A percentile compares a stretch with the other conserved stretches of the same genome.
Conservation (phyloP, 768 basidiomycete genomes). For the Lactifluus piperatus region DNA sequence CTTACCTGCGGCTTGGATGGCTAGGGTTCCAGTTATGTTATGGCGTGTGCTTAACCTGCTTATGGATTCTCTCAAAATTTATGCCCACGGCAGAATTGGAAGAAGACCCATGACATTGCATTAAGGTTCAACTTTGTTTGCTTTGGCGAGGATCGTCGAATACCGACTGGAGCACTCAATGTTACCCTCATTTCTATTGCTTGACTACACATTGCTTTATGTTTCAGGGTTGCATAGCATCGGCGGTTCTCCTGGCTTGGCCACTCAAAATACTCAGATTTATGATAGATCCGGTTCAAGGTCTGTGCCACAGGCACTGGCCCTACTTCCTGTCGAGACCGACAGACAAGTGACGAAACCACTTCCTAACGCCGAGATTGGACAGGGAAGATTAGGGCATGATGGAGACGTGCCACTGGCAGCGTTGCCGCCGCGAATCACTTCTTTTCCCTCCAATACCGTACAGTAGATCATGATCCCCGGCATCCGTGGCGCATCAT, state of each 20-base stretch:
- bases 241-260: constrained; percentile 25
- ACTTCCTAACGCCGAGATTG: constrained; percentile 46
- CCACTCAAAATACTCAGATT: constrained; percentile 23
- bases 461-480: no score
- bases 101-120: constrained; percentile 27
- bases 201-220: no score
- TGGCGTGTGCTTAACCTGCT: constrained; percentile 16
- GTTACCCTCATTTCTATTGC: neutral
- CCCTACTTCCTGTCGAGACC: constrained; percentile 28
- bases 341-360: constrained; percentile 36
- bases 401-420: constrained; percentile 63
- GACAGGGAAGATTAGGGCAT: constrained; percentile 59
- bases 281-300: constrained; percentile 23
- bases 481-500: constrained; percentile 41
- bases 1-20: constrained; percentile 9
- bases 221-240: constrained; percentile 22
- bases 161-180: constrained; percentile 26
- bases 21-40: constrained; percentile 22
- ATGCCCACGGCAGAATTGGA: neutral
- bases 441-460: constrained; percentile 45
- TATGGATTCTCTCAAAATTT: neutral
- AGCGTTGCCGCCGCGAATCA: no score
- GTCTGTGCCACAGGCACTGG: constrained; percentile 27
- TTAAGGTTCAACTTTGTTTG: constrained; percentile 27
- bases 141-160: constrained; percentile 25